Conservation (phyloP, 2,329 filamentous ascomycete species). For the Didymella lethalis region DNA sequence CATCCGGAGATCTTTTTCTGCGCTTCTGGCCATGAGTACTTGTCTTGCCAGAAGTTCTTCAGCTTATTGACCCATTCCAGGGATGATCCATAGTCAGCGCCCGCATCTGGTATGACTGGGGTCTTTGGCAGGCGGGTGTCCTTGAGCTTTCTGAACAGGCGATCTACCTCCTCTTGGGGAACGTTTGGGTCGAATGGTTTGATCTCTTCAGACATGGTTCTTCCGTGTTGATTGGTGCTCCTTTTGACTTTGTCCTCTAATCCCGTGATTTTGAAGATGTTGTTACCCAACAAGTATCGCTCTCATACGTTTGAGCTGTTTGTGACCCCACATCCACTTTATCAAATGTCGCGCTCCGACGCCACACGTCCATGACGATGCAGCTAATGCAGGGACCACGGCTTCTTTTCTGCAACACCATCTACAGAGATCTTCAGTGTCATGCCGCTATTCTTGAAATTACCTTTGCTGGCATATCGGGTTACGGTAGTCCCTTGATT, state of each 20-base stretch:
- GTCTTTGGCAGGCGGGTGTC: conserved; percentile 45
- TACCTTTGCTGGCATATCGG: not conserved
- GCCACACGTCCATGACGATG: conserved; percentile 11
- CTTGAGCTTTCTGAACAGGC: conserved; percentile 48
- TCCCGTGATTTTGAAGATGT: not conserved
- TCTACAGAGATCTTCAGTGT: conserved; percentile 1
- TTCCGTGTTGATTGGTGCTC: not conserved
- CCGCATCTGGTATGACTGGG: conserved; percentile 49
- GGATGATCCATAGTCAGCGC: conserved; percentile 46
- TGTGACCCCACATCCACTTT: conserved; percentile 8
- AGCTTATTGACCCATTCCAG: conserved; percentile 47
- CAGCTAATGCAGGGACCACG: conserved; percentile 11
- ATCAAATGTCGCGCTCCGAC: conserved; percentile 7
- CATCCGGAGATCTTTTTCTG: conserved; percentile 45
- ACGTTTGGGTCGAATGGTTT: conserved; percentile 48
- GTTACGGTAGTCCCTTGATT: not conserved
- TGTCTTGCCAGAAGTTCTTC: conserved; percentile 46
- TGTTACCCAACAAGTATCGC: too few species aligned
- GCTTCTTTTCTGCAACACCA: conserved; percentile 10
- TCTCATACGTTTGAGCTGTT: not conserved
- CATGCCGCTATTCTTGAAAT: not conserved
- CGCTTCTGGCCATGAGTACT: conserved; percentile 46
- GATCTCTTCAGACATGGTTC: conserved; percentile 35
- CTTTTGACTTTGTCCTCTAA: not conserved
- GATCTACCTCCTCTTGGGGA: conserved; percentile 45